Conservation (phyloP, 1,284 basidiomycete genomes). For the Meira nashicola region DNA sequence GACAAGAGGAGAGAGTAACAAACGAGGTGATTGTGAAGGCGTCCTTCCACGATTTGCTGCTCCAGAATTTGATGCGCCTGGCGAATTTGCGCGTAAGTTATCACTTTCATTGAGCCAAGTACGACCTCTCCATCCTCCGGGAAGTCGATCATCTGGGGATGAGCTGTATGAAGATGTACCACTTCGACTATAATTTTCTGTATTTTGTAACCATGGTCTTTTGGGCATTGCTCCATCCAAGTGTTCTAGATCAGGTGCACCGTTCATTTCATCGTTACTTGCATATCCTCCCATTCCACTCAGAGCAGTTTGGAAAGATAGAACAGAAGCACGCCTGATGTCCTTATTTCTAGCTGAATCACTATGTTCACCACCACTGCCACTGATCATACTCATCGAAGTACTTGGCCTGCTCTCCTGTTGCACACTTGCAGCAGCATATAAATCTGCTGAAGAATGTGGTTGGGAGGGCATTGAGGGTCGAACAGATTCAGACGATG, state of each 20-base stretch:
- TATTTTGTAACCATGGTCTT: not conserved
- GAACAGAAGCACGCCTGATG: conserved; percentile 28
- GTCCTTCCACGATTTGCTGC: not conserved
- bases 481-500: not conserved
- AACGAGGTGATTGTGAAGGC: conserved; percentile 2
- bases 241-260: not conserved
- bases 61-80: too few species aligned
- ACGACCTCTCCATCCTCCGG: conserved; percentile 7
- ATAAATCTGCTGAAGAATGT: conserved; percentile 12
- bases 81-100: not conserved
- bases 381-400: conserved; percentile 6
- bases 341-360: not conserved
- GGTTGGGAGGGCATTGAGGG: not conserved
- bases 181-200: not conserved
- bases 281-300: conserved; percentile 20
- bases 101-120: not conserved
- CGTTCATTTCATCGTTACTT: conserved; percentile 1
- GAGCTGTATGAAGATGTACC: conserved; percentile 5
- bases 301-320: conserved; percentile 47
- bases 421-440: not conserved
- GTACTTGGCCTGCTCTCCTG: conserved; percentile 10
- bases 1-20: not conserved
- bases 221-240: not conserved
- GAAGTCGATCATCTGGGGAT: conserved; percentile 7
- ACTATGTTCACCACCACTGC: not conserved